These are phyloP conservation scores for Epichloe scottii DNA, from an alignment of 2,329 filamentous ascomycete species.

Conservation along the genomic window DNA sequence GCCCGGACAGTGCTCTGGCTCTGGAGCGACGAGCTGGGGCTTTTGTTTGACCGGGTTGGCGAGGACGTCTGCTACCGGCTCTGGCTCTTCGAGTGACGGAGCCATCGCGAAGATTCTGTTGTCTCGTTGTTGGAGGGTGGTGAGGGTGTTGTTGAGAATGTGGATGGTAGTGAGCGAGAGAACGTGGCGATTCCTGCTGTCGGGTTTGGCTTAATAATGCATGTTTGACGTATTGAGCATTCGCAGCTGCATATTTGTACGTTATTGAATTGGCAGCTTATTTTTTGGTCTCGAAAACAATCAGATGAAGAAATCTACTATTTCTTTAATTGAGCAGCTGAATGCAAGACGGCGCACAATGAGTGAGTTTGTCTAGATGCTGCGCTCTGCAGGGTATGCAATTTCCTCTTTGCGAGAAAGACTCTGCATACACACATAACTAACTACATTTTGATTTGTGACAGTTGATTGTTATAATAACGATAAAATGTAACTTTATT, in stretches of 20 bases:
- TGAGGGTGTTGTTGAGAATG: background rate
- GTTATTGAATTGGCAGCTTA: background rate
- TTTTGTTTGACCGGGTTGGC: conserved; percentile 64
- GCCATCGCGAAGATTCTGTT: conserved; percentile 44
- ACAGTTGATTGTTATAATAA: too few species aligned
- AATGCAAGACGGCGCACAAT: too few species aligned
- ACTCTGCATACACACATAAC: too few species aligned
- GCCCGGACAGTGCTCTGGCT: conserved; percentile 93
- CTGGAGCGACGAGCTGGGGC: conserved; percentile 80
- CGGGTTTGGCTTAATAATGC: conserved; percentile 3
- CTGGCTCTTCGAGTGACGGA: conserved; percentile 64
- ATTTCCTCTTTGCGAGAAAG: too few species aligned
- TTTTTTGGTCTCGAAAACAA: background rate
- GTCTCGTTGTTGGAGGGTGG: background rate
- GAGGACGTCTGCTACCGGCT: conserved; percentile 55
- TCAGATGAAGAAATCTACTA: too few species aligned
- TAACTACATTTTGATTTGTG: too few species aligned
- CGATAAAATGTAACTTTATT: too few species aligned
- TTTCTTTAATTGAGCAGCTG: too few species aligned
- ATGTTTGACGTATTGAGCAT: background rate
- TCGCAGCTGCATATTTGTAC: background rate
- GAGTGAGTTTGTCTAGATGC: too few species aligned
- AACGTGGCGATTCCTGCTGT: background rate
- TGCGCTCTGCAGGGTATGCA: too few species aligned
- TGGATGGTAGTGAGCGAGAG: background rate